Evolutionary conservation across 2,329 filamentous ascomycete species (phyloP).

Genomic region (Clarireedia paspali): DNA sequence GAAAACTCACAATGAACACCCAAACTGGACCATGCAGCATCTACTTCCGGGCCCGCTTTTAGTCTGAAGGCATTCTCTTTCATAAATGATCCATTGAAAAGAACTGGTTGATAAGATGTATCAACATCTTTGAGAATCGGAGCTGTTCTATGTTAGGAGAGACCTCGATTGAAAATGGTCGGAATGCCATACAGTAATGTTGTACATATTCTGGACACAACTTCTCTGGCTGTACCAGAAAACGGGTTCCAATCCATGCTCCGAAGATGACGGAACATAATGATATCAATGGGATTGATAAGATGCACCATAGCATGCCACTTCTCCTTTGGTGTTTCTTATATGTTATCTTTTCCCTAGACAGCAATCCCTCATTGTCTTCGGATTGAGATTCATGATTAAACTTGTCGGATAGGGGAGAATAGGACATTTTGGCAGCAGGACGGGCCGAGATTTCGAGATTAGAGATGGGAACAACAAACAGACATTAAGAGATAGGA

Average conservation of each 20-base stretch:
- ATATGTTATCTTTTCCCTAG: neutral
- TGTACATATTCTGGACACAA: conserved; percentile 11
- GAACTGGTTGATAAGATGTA: conserved; percentile 34
- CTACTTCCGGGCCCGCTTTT: conserved; percentile 39
- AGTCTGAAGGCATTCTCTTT: conserved; percentile 44
- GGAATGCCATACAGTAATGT: conserved; percentile 11
- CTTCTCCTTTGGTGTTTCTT: neutral
- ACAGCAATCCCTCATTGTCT: conserved; percentile 7
- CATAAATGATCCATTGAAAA: conserved; percentile 45
- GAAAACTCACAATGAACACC: conserved; percentile 39
- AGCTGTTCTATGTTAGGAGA: conserved; percentile 15
- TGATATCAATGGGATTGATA: conserved; percentile 7
- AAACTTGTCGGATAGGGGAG: conserved; percentile 8
- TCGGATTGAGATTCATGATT: conserved; percentile 9
- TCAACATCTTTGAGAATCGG: conserved; percentile 34
- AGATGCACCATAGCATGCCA: neutral
- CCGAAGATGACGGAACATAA: conserved; percentile 7
- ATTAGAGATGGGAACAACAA: neutral
- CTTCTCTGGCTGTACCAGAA: conserved; percentile 6
- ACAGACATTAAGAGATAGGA: neutral
- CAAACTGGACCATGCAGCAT: conserved; percentile 43
- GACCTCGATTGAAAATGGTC: too few relatives aligned
- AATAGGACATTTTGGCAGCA: neutral
- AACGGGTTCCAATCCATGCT: conserved; percentile 9
- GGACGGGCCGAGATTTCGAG: neutral